phyloP scores from a whole-genome alignment of 208 protist species.

The Herpetomonas muscarum region DNA sequence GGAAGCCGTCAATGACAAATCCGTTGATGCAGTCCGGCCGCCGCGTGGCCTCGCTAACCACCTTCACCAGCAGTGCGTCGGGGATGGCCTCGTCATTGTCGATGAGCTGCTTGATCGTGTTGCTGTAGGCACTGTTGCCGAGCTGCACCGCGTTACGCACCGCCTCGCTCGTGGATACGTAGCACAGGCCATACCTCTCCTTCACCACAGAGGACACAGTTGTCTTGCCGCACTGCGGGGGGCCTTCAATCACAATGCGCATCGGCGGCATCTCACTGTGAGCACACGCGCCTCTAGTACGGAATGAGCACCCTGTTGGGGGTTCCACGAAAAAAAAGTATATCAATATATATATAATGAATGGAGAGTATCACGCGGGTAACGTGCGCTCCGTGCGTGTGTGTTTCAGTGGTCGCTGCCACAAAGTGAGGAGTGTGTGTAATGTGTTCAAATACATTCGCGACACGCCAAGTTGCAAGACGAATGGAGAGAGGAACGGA shows the following conservation, averaged over 20 bases:
- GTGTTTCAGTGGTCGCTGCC: no score
- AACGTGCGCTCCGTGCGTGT: no score
- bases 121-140: slow-evolving; percentile 43
- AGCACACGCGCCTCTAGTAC: no score
- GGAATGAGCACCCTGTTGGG: no score
- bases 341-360: no score
- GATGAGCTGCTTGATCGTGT: slow-evolving; percentile 53
- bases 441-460: no score
- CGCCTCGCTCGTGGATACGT: slow-evolving; percentile 64
- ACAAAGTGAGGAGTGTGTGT: no score
- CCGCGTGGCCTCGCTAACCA: slow-evolving; percentile 64
- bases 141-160: slow-evolving; percentile 67
- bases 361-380: no score
- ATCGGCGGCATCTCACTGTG: no score
- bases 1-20: slow-evolving; percentile 90
- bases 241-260: slow-evolving; percentile 76
- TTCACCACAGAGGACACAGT: slow-evolving; percentile 74
- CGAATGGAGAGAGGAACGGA: no score
- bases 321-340: no score
- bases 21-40: slow-evolving; percentile 83
- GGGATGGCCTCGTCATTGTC: slow-evolving; percentile 62
- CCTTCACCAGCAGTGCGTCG: slow-evolving; percentile 57
- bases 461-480: no score
- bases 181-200: slow-evolving; percentile 84
- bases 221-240: slow-evolving; percentile 72